These are phyloP conservation scores for Chlorella sorokiniana DNA, from an alignment of 139 green algal species.

Conservation along the genomic window DNA sequence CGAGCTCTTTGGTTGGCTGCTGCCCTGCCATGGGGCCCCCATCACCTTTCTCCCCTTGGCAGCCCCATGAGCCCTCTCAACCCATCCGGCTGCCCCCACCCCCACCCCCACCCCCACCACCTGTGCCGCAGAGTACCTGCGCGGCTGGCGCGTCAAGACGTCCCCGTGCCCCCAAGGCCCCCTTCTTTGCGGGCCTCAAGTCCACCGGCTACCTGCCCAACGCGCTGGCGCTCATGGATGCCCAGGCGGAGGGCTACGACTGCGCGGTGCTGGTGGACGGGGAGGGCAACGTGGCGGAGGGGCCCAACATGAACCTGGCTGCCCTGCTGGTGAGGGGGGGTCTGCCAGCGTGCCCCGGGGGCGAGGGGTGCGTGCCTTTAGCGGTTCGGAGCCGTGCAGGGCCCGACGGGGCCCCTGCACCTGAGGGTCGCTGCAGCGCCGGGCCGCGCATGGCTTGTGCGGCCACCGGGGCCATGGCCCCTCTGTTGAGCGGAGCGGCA, in stretches of 20 bases:
- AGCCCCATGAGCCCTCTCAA: not conserved
- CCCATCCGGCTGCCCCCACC: not conserved
- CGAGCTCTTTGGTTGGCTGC: too few species aligned
- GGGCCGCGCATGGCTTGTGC: too few species aligned
- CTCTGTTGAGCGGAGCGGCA: too few species aligned
- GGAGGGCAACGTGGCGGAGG: slow-evolving; percentile 71
- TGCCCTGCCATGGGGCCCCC: too few species aligned
- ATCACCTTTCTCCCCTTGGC: not conserved
- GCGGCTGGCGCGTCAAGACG: slow-evolving; percentile 58
- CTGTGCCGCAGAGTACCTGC: slow-evolving; percentile 29
- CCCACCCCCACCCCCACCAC: not conserved
- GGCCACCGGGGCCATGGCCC: too few species aligned
- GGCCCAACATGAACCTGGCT: slow-evolving; percentile 70
- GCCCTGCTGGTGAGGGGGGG: slow-evolving; percentile 58
- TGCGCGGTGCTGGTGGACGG: slow-evolving; percentile 81
- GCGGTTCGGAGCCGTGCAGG: not conserved
- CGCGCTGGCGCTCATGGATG: slow-evolving; percentile 60
- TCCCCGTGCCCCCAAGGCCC: slow-evolving; percentile 53
- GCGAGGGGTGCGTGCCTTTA: not conserved
- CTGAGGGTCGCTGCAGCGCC: too few species aligned
- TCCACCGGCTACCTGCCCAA: slow-evolving; percentile 74
- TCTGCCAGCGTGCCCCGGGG: not conserved
- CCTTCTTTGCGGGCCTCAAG: slow-evolving; percentile 62
- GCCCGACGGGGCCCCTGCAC: too few species aligned
- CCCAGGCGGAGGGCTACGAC: slow-evolving; percentile 55